These are phyloP conservation scores for Yarrowia osloensis DNA, from an alignment of 805 yeast genomes.

Conservation along the genomic window DNA sequence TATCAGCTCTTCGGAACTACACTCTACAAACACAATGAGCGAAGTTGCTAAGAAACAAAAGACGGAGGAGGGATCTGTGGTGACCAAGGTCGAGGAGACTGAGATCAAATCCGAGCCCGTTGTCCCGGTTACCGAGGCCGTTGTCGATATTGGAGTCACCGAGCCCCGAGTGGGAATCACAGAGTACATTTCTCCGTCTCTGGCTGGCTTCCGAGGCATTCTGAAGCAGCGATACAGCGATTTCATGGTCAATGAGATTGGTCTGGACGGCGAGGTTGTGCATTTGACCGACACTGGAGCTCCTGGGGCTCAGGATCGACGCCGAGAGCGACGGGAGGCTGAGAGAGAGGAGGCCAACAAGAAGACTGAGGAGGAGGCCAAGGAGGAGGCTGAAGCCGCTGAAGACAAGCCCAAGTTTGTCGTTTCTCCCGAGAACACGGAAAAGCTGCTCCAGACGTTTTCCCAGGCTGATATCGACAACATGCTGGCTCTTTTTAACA, in stretches of 20 bases:
- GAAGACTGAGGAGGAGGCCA: no score
- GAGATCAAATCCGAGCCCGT: neutral
- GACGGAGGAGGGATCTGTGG: slow-evolving; percentile 17
- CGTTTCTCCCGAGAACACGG: slow-evolving; percentile 32
- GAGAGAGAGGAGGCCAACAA: slow-evolving; percentile 35
- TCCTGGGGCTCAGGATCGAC: slow-evolving; percentile 46
- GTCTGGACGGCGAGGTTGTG: slow-evolving; percentile 64
- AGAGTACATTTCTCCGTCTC: slow-evolving; percentile 56
- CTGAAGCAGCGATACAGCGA: slow-evolving; percentile 91
- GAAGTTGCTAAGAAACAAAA: slow-evolving; percentile 28
- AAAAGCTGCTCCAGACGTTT: slow-evolving; percentile 53
- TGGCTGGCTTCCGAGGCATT: slow-evolving; percentile 71
- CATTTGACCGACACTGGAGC: slow-evolving; percentile 75
- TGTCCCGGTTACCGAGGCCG: neutral
- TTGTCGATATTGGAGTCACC: slow-evolving; percentile 48
- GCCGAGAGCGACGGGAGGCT: slow-evolving; percentile 35
- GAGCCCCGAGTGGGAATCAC: slow-evolving; percentile 90
- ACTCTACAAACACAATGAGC: neutral
- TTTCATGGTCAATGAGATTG: slow-evolving; percentile 89
- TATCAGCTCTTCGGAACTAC: neutral
- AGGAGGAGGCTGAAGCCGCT: slow-evolving; percentile 30
- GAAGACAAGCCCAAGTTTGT: slow-evolving; percentile 30
- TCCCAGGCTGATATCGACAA: slow-evolving; percentile 62
- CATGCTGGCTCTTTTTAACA: slow-evolving; percentile 56
- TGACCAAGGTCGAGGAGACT: slow-evolving; percentile 4